phyloP scores from a whole-genome alignment of 257 asterid genomes.

The Apocynum venetum region DNA sequence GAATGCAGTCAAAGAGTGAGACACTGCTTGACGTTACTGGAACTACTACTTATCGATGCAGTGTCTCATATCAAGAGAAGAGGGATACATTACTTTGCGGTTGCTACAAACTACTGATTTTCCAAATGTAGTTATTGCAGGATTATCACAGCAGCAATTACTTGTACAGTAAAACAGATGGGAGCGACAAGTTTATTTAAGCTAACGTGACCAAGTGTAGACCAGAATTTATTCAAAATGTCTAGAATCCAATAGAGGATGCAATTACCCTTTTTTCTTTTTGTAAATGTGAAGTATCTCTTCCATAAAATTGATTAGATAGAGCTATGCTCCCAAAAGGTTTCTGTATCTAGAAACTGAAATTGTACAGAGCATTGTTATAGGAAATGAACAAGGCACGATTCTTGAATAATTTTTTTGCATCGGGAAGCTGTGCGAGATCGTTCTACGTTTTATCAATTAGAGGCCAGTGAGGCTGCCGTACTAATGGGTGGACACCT shows the following conservation, averaged over 20 bases:
- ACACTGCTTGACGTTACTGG: not conserved
- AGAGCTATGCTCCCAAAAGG: not conserved
- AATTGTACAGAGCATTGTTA: constrained; percentile 7
- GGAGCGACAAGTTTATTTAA: not conserved
- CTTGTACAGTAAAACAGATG: constrained; percentile 2
- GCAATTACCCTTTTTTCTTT: not conserved
- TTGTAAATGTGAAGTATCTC: constrained; percentile 9
- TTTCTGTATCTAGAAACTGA: not conserved
- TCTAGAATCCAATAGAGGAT: not conserved
- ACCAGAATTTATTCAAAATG: not conserved
- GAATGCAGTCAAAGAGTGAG: not conserved
- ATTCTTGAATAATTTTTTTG: not conserved
- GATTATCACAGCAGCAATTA: not conserved
- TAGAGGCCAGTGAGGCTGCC: too few species aligned
- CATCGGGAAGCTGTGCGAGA: too few species aligned
- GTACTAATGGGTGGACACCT: not conserved
- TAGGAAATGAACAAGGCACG: not conserved
- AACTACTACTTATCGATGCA: not conserved
- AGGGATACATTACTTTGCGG: not conserved
- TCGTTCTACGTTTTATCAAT: too few species aligned
- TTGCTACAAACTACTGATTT: not conserved
- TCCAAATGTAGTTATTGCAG: not conserved
- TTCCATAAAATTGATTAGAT: not conserved
- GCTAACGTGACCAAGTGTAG: not conserved
- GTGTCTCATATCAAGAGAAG: not conserved